Evolutionary conservation across 441 rosid species (phyloP).

Genomic region (Erysimum cheiri): DNA sequence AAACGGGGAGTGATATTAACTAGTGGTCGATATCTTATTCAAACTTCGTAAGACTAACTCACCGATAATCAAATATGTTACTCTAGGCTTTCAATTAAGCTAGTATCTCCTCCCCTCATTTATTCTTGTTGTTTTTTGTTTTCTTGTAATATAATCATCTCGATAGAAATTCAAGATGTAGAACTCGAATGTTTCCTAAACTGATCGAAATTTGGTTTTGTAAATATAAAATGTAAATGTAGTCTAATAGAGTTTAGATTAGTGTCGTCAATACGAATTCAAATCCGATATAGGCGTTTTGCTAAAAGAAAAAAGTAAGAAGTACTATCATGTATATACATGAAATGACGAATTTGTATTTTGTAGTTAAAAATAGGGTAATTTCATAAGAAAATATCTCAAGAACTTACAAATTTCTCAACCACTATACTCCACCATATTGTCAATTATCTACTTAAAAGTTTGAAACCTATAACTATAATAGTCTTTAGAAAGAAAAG

Average conservation of each 20-base stretch:
- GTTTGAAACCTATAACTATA: too few relatives aligned
- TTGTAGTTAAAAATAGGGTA: background rate
- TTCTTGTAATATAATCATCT: background rate
- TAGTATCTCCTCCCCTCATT: background rate
- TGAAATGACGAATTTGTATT: background rate
- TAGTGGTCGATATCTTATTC: constrained; percentile 2
- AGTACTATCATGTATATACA: background rate
- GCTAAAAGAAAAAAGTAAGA: background rate
- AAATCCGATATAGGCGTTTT: background rate
- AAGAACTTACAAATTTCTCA: background rate
- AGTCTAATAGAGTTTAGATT: background rate
- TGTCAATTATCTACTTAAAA: too few relatives aligned
- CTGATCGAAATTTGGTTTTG: background rate
- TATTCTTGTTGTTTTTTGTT: background rate
- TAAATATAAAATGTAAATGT: background rate
- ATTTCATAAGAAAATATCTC: background rate
- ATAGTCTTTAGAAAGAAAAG: too few relatives aligned
- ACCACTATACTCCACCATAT: too few relatives aligned
- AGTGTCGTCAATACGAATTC: background rate
- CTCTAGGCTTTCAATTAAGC: background rate
- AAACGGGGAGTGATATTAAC: background rate
- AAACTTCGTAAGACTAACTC: constrained; percentile 1
- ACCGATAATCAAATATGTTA: background rate
- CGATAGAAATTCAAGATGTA: background rate
- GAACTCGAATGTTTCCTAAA: background rate